Evolutionary conservation across 257 asterid species (phyloP).

Genomic region (Verbena officinalis): DNA sequence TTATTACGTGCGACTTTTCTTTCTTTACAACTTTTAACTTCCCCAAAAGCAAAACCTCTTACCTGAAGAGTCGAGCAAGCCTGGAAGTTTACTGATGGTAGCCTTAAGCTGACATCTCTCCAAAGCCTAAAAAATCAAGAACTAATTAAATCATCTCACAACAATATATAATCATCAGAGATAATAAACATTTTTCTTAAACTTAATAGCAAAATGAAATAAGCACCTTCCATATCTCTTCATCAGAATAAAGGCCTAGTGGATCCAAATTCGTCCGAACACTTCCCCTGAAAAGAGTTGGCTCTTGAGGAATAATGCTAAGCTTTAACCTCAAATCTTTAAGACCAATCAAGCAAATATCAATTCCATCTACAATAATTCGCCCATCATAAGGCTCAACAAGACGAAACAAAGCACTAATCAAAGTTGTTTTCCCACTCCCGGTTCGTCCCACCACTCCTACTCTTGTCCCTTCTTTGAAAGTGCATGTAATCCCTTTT

Average conservation of each 20-base stretch:
- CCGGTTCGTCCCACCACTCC: constrained; percentile 93
- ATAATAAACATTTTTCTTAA: too few species aligned
- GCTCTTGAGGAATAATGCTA: constrained; percentile 90
- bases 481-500: constrained; percentile 74
- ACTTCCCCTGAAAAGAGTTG: constrained; percentile 77
- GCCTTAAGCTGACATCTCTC: constrained; percentile 78
- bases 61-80: constrained; percentile 77
- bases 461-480: constrained; percentile 62
- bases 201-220: too few species aligned
- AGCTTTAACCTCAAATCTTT: constrained; percentile 69
- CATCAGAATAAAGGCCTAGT: constrained; percentile 62
- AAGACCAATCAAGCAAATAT: constrained; percentile 71
- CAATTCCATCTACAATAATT: constrained; percentile 58
- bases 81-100: constrained; percentile 59
- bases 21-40: too few species aligned
- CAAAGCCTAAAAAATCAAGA: constrained; percentile 51
- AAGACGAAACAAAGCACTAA: constrained; percentile 73
- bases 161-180: too few species aligned
- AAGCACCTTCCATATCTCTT: constrained; percentile 75
- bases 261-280: constrained; percentile 81
- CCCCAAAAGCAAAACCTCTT: neutral
- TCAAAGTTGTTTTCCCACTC: constrained; percentile 82
- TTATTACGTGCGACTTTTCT: too few species aligned
- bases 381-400: constrained; percentile 73
- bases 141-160: neutral